These are phyloP conservation scores for Pinus tabuliformis DNA, from an alignment of 75 land plant genomes.

Conservation along the genomic window DNA sequence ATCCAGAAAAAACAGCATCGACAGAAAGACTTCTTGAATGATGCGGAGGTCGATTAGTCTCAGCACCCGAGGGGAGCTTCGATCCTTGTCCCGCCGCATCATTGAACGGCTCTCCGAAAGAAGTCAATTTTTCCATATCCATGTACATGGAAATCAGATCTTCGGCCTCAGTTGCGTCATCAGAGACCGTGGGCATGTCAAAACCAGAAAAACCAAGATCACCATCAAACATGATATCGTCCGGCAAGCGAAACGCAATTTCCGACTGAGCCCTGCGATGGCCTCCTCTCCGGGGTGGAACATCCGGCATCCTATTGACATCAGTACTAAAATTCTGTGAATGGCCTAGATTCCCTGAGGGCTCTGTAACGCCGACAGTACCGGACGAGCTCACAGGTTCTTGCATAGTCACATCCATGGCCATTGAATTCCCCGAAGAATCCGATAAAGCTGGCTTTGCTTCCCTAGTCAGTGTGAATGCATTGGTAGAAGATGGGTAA, in stretches of 20 bases:
- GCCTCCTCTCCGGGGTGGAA: slow-evolving; percentile 23
- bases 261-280: slow-evolving; percentile 93
- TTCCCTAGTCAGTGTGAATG: slow-evolving; percentile 35
- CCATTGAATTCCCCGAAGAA: slow-evolving; percentile 17
- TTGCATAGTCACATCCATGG: slow-evolving; percentile 33
- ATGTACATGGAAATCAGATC: slow-evolving; percentile 60
- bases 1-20: slow-evolving; percentile 23
- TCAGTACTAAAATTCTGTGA: slow-evolving; percentile 76
- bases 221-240: slow-evolving; percentile 60
- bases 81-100: slow-evolving; percentile 6
- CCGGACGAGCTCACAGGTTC: slow-evolving; percentile 34
- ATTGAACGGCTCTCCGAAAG: not conserved
- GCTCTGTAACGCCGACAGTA: slow-evolving; percentile 20
- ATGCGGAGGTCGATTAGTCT: slow-evolving; percentile 17
- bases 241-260: slow-evolving; percentile 72
- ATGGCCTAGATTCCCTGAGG: not conserved
- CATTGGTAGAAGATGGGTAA: slow-evolving; percentile 30
- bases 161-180: slow-evolving; percentile 66
- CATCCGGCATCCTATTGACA: slow-evolving; percentile 83
- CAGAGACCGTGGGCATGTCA: slow-evolving; percentile 26
- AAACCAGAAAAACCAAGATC: slow-evolving; percentile 36
- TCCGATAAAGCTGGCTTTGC: slow-evolving; percentile 33
- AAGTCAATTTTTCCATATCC: slow-evolving; percentile 52
- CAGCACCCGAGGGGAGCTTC: not conserved
- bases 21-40: slow-evolving; percentile 38